These are phyloP conservation scores for Dothideomycetes sp. DNA, from an alignment of 2,329 filamentous ascomycete species.

Conservation along the genomic window DNA sequence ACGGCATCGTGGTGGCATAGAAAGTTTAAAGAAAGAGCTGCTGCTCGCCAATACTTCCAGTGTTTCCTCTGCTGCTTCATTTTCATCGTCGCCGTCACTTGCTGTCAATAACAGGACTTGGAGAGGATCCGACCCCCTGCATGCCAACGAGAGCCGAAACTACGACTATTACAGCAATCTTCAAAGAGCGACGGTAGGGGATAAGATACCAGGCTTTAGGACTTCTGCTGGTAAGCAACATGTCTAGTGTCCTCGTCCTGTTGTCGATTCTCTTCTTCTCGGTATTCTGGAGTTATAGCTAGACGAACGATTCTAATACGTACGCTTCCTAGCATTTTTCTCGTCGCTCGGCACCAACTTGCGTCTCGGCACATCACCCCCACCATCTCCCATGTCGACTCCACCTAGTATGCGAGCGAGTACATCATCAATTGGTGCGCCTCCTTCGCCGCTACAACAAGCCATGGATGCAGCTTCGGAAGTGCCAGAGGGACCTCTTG, in stretches of 20 bases:
- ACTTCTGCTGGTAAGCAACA: constrained; percentile 26
- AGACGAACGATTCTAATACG: constrained; percentile 14
- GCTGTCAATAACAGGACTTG: constrained; percentile 1
- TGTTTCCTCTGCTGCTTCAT: background rate
- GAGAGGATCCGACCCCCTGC: background rate
- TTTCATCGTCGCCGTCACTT: constrained; percentile 6
- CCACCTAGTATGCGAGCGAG: constrained; percentile 48
- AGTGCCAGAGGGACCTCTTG: constrained; percentile 34
- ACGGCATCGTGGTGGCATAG: constrained; percentile 14
- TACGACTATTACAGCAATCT: background rate
- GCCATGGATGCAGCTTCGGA: constrained; percentile 25
- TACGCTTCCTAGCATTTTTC: constrained; percentile 58
- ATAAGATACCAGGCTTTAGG: constrained; percentile 26
- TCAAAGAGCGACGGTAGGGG: constrained; percentile 2
- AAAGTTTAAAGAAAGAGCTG: constrained; percentile 13
- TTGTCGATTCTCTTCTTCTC: constrained; percentile 3
- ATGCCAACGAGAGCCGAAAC: constrained; percentile 3
- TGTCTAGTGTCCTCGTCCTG: background rate
- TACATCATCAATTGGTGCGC: constrained; percentile 38
- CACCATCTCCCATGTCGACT: constrained; percentile 54
- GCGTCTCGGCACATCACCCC: constrained; percentile 49
- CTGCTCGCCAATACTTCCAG: constrained; percentile 1
- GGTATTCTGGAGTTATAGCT: background rate
- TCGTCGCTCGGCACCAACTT: constrained; percentile 74
- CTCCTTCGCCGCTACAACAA: constrained; percentile 30